phyloP scores from a whole-genome alignment of 148 eudicot species.

The Rhododendron molle region DNA sequence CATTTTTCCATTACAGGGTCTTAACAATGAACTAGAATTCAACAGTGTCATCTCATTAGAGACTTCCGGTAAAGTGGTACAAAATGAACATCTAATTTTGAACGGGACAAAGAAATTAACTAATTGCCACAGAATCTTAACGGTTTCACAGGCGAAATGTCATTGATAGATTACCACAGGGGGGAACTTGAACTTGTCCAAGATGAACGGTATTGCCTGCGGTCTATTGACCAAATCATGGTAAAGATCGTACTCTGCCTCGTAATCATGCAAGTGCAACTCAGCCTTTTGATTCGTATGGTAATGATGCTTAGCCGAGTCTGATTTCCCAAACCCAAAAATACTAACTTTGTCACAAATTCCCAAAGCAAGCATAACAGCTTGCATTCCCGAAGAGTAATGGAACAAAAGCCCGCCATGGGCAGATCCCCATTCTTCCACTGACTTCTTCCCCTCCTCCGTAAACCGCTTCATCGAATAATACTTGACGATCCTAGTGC shows the following conservation, averaged over 20 bases:
- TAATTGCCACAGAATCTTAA: background rate
- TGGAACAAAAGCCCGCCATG: conserved; percentile 79
- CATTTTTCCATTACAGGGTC: background rate
- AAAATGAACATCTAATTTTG: background rate
- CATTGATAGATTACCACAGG: conserved; percentile 62
- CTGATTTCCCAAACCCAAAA: conserved; percentile 80
- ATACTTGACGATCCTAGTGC: conserved; percentile 74
- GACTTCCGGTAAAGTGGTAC: background rate
- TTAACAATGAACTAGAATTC: background rate
- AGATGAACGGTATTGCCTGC: conserved; percentile 54
- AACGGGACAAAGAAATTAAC: background rate
- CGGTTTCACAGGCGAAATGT: conserved; percentile 12
- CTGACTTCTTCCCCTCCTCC: conserved; percentile 29
- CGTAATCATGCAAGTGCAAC: conserved; percentile 70
- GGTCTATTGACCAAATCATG: conserved; percentile 61
- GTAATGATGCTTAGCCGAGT: conserved; percentile 69
- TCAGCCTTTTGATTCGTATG: conserved; percentile 84
- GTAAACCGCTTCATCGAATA: conserved; percentile 71
- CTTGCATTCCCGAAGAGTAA: conserved; percentile 96
- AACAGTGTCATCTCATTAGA: background rate
- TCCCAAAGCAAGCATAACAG: conserved; percentile 75
- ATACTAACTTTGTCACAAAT: conserved; percentile 72
- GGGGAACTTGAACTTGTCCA: conserved; percentile 64
- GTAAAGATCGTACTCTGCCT: conserved; percentile 82
- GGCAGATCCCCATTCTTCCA: conserved; percentile 54